Evolutionary conservation across 345 rosid genomes (phyloP), one percentile per base, ranked within the genome.

Genomic region (Gossypium stocksii): DNA sequence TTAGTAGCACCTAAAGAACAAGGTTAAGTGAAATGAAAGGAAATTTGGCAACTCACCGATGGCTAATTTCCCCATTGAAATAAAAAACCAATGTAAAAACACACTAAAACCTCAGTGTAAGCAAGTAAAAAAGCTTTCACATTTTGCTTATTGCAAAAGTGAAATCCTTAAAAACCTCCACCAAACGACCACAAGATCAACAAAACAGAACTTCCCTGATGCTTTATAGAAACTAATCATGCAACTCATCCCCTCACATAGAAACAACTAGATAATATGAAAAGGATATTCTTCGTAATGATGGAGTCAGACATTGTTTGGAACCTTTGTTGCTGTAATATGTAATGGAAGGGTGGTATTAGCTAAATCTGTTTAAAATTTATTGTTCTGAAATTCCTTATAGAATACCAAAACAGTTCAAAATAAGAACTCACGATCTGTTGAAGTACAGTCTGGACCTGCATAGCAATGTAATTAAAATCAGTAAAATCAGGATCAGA

Each of bases 231-330:
- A 16, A 63, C 46, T n/a, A 38, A 34, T 9, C 12, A 54, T n/a
- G 51, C 15, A 65, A 65, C 48, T 65, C 56, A 52, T 5, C 2
- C 56, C 56, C 56, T 5, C 7, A 1, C 9, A 2, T 52, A 15
- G 19, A 52, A 64, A 46, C 19, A 38, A 15, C 19, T 48, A 48
- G 43, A 48, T 48, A 15, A 27, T 27, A 59, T 53, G 69, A 65
- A 29, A 91, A 92, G 98, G 98, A 93, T 93, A 93, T 93, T 93
- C 93, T 93, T 93, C 34, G 85, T 61, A 66, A 94, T 82, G 77
- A 94, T 92, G 80, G 96, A 88, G 76, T 89, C 97, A 0, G 98
- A 94, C 97, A 92, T 91, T 56, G 94, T 84, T 82, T 92, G 97
- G 84, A 94, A 92, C 81, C 94, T 87, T 73, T 82, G 66, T 90